Base-by-base conservation (phyloP, 2,329 filamentous ascomycete species). In the Sporothrix brasiliensis region DNA sequence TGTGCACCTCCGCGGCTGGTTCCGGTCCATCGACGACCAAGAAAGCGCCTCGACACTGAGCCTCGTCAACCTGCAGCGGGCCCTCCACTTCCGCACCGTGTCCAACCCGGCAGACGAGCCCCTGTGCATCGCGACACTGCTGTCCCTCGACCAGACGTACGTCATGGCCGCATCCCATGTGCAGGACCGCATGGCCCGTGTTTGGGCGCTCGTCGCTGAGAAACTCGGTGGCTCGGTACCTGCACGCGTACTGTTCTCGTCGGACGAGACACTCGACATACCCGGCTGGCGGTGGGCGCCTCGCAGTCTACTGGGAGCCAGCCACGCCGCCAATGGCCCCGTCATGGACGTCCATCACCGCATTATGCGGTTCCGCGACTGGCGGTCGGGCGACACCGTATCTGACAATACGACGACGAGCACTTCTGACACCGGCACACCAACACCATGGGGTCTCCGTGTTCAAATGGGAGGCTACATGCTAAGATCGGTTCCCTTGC, bases 201-300 rank as follows among this genome's bases (percentile, higher is more conserved):
- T 67, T 2, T 70, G 69, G 69, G 61, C 24, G 41, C 50, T 67
- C 6, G 24, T 70, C 4, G 41, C 69, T 14, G n/a, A 19, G 11
- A 47, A 56, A 4, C 27, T 67, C 1, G 63, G 27, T 11, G 63
- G 63, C 11, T 3, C n/a, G 0, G 24, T 70, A 2, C 69, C 69
- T 1, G 69, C 61, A 4, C 69, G 63, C 7, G 60, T 67, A 3
- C 14, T 70, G 3, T 70, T 70, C 30, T 70, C 53, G 4, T 58
- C 53, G 2, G 69, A 70, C 30, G 27, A 47, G 30, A 65, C 69
- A 14, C 34, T 70, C 2, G 53, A 66, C 5, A 10, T 70, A 10
- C 69, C 69, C 3, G 69, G 69, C 0, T 70, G 69, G 69, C 41
- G 69, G 6, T 70, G 69, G 69, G 61, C 53, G 7, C 69, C 61